phyloP scores from a whole-genome alignment of 176 grass and related monocot genomes.

The Oryza punctata region DNA sequence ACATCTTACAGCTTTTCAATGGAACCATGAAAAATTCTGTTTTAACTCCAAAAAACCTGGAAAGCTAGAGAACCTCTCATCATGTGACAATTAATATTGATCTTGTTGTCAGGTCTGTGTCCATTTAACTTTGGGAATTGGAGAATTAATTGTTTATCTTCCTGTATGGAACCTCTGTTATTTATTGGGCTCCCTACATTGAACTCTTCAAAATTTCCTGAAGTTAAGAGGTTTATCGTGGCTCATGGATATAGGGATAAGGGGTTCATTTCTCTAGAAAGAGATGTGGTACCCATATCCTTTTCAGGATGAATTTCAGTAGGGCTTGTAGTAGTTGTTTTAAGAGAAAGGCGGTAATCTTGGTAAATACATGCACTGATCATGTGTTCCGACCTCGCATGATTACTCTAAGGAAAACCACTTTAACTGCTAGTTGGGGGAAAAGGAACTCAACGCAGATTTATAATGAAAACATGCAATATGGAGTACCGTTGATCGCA shows the following conservation, averaged over 20 bases:
- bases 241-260: background rate
- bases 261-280: background rate
- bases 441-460: constrained; percentile 10
- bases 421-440: background rate
- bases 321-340: background rate
- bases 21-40: background rate
- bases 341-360: background rate
- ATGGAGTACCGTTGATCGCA: constrained; percentile 53
- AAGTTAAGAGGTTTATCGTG: background rate
- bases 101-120: background rate
- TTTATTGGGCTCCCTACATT: background rate
- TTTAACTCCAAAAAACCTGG: background rate
- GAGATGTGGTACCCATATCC: background rate
- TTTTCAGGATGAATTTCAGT: background rate
- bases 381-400: background rate
- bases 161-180: background rate
- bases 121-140: background rate
- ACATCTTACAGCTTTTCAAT: background rate
- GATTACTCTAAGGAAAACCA: background rate
- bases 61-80: background rate
- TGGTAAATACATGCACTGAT: background rate
- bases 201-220: background rate
- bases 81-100: background rate
- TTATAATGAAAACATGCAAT: background rate
- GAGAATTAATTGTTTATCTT: background rate